Evolutionary conservation across 441 rosid genomes (phyloP), one percentile per base, ranked within the genome.

Genomic region (Raphanus hybrid): DNA sequence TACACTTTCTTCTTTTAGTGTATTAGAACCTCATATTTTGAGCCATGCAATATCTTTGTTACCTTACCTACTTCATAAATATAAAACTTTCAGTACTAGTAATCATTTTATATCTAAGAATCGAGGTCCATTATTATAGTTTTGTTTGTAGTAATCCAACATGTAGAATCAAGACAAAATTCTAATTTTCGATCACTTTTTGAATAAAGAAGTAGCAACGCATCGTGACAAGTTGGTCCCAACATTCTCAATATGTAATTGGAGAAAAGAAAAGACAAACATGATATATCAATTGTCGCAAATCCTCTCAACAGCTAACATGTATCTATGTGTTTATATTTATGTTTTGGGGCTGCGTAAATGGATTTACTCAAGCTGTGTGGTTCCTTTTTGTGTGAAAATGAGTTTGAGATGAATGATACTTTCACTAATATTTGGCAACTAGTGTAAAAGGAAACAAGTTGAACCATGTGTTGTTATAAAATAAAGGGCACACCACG

Each of bases 281-380:
- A 14, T 59, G 20, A 4, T 15, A 1, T 7, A 37, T 62, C 57
- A 64, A 54, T 10, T 55, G 39, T 54, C 45, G 70, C 50, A 64
- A 26, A 55, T n/a, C 35, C 37, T 76, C 64, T 70, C 74, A 29
- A 41, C 14, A 70, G 64, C 64, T 52, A 55, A 39, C 75, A 70
- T 70, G 37, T 54, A 64, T 26, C 6, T 55, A 8, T 16, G 67
- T 69, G 35, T 12, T 64, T 57, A 39, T 5, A 3, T 64, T 11
- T 12, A 7, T 26, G 29, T 41, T 18, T 70, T 70, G 67, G 75
- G 32, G 37, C n/a, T 70, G 71, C 67, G 43, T 54, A 58, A 52
- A 43, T 70, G 76, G 80, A 70, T 23, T 11, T 70, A 77, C 67
- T 77, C 43, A 57, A 70, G 70, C 23, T 55, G 32, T 76, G 65